Evolutionary conservation across 768 basidiomycete species (phyloP), one percentile per base, ranked within the genome.

Genomic region (Pleurotus tuber-regium): DNA sequence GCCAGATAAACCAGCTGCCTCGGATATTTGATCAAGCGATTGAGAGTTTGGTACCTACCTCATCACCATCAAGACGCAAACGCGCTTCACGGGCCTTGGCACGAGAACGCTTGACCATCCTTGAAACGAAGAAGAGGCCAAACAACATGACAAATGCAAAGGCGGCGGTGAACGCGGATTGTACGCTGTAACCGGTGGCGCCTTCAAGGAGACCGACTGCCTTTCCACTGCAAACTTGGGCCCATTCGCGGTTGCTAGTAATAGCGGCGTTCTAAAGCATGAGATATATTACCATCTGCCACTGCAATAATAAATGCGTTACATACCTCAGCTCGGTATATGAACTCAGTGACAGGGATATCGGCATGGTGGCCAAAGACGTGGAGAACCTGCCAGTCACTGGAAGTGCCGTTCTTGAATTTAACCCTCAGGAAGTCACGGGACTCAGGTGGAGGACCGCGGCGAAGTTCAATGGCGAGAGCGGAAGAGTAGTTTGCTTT

Each of bases 351-450:
- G 61, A 91, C 74, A 43, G 89, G 85, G 60, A 92, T 86, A 62
- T 91, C 89, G 51, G 81, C 72, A 52, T 78, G 73, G 72, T 86
- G 83, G 53, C 83, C 86, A 66, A 89, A 91, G 63, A 83, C 84
- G 59, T 88, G 82, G 65, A 88, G 68, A 54, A 82, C 82, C 58
- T 77, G 65, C 75, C 87, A 91, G 62, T 72, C 69, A 51, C 72
- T 72, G 46, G 67, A 55, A 47, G 89, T 89, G 43, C 89, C 90
- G 68, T 92, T 92, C 80, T 81, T 86, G 80, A 91, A 90, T 67
- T 80, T 84, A 80, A 92, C 78, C 63, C 88, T 86, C 64, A 92
- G 68, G 72, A 90, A 91, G 73, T 88, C 86, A 56, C 87, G 84
- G 63, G 80, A 73, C 60, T 89, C 87, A 10, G 86, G 87, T 40